A percentile compares a stretch with the other conserved stretches of the same genome.
Evolutionary conservation across 208 protist species (phyloP).

Genomic region (Leishmania braziliensis): DNA sequence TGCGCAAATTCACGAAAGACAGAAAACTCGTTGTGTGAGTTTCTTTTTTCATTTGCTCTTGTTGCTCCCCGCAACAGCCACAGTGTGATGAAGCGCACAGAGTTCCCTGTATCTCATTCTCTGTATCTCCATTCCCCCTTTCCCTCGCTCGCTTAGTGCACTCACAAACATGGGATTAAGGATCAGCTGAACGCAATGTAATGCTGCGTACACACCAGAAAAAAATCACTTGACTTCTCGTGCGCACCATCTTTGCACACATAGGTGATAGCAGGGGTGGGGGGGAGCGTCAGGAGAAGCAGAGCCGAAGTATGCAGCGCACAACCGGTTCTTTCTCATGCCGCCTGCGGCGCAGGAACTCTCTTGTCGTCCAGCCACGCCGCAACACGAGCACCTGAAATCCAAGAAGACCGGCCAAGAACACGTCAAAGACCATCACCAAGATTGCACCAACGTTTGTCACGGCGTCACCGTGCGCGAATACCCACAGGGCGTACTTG

Average conservation of each 20-base stretch:
- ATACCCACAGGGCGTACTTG: conserved; percentile 42
- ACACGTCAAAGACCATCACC: conserved; percentile 32
- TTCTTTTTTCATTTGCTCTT: not conserved
- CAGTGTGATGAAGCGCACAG: not conserved
- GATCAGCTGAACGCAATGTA: not conserved
- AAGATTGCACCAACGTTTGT: conserved; percentile 44
- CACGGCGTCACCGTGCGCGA: conserved; percentile 25
- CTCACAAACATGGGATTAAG: not conserved
- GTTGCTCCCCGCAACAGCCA: not conserved
- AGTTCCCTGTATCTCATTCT: not conserved
- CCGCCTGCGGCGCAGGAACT: conserved; percentile 28
- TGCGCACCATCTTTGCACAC: not conserved
- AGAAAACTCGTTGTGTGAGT: not conserved
- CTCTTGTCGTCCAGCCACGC: conserved; percentile 37
- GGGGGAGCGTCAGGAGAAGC: not conserved
- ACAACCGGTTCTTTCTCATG: conserved; percentile 6
- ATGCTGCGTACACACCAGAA: not conserved
- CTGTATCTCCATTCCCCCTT: not conserved
- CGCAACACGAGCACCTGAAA: conserved; percentile 39
- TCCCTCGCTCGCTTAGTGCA: not conserved
- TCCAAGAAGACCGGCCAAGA: conserved; percentile 30
- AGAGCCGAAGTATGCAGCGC: conserved; percentile 4
- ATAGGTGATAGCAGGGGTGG: not conserved
- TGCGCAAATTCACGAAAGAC: not conserved
- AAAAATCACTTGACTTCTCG: not conserved